phyloP scores from a whole-genome alignment of 176 grass and related monocot species.

The Juncus inflexus region DNA sequence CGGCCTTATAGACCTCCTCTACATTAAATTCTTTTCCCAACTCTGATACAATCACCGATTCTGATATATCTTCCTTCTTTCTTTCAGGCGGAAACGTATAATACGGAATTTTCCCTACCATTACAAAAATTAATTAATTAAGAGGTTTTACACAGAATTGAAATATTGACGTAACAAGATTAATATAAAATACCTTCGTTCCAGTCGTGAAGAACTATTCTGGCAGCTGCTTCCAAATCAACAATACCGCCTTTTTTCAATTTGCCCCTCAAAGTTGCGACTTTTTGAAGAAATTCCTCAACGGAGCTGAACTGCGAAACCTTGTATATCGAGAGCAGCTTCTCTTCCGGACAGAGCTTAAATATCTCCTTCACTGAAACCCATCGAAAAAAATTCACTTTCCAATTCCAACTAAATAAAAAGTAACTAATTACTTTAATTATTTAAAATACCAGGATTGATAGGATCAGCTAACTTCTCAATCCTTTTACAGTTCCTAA shows the following conservation, averaged over 20 bases:
- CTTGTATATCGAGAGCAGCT: slow-evolving; percentile 75
- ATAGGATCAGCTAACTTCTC: slow-evolving; percentile 94
- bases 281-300: slow-evolving; percentile 91
- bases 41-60: slow-evolving; percentile 60
- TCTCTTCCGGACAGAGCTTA: slow-evolving; percentile 66
- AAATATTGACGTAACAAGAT: slow-evolving; percentile 13
- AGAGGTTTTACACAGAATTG: not conserved
- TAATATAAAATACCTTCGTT: slow-evolving; percentile 61
- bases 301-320: slow-evolving; percentile 65
- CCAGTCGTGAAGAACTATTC: slow-evolving; percentile 95
- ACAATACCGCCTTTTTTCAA: slow-evolving; percentile 94
- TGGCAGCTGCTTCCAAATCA: slow-evolving; percentile 81
- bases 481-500: slow-evolving; percentile 88
- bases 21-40: slow-evolving; percentile 70
- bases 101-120: slow-evolving; percentile 90
- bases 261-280: slow-evolving; percentile 66
- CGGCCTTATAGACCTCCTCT: slow-evolving; percentile 75
- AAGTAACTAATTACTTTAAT: slow-evolving; percentile 4
- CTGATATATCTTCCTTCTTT: slow-evolving; percentile 34
- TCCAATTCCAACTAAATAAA: not conserved
- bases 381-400: slow-evolving; percentile 8
- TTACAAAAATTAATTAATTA: slow-evolving; percentile 15
- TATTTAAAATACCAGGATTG: slow-evolving; percentile 51
- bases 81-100: slow-evolving; percentile 76
- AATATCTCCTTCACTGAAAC: slow-evolving; percentile 87